Base-by-base conservation (phyloP, 2,329 filamentous ascomycete genomes). In the Aureobasidium namibiae region DNA sequence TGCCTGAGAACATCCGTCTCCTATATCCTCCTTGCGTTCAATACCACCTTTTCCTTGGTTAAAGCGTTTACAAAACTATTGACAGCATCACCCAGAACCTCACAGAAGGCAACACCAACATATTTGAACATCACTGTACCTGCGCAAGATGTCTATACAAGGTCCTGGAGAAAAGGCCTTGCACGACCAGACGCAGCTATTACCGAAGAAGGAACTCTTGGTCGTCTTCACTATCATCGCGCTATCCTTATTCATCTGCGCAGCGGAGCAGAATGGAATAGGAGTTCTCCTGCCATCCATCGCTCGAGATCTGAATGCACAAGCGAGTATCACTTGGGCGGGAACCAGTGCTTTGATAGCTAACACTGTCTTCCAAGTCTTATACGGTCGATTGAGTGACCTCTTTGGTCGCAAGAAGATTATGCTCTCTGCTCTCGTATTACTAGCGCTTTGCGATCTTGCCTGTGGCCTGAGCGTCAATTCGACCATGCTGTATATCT, bases 331-430 rank as follows among this genome's bases (percentile, higher is more conserved):
- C 46, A 75, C 78, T 0, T 82, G 80, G 80, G 78, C 78, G 1
- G 79, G 78, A 6, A 81, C 79, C 0, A 76, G 78, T 9, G 75
- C 76, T 4, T 67, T 83, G 44, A 78, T 83, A 45, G 80, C 80
- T 29, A 82, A 80, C 61, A 86, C 84, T 0, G 79, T 81, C 38
- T 87, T 86, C 63, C 83, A 84, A 63, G 81, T 86, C 62, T 74
- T 87, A 0, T 86, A 86, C 66, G 83, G 84, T 24, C 76, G 68
- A 8, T 60, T 70, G 23, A 63, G 59, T 21, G 68, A 70, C 50
- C 63, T 70, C 4, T 70, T 70, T 45, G 68, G 68, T n/a, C 77
- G 83, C 18, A 86, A 86, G 67, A 74, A 77, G 9, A 75, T 86
- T 5, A 80, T 82, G 56, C 66, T 87, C 3, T 75, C 74, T 1